phyloP scores from a whole-genome alignment of 2,329 filamentous ascomycete genomes.

The Berkeleyomyces rouxiae region DNA sequence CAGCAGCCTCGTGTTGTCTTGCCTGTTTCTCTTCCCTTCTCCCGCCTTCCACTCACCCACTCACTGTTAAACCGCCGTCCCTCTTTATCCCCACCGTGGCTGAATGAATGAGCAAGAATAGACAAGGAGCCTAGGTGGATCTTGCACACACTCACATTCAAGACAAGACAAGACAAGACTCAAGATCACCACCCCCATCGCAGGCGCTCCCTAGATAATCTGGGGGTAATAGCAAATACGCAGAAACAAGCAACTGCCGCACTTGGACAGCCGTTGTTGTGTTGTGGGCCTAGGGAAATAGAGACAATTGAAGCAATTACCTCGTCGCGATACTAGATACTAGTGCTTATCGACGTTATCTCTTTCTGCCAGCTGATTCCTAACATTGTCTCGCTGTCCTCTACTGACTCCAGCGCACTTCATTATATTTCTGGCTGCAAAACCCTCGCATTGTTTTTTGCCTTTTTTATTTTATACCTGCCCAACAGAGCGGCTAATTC shows the following conservation, averaged over 20 bases:
- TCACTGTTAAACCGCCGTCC: neutral
- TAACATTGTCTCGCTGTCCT: neutral
- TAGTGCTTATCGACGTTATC: neutral
- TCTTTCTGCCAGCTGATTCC: neutral
- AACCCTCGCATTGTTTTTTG: no score
- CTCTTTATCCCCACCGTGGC: neutral
- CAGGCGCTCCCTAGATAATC: neutral
- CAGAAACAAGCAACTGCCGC: neutral
- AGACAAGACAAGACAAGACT: no score
- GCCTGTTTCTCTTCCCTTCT: neutral
- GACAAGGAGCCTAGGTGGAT: no score
- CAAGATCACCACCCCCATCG: neutral
- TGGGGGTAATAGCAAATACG: neutral
- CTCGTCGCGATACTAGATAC: neutral
- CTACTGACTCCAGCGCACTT: neutral
- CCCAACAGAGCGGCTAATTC: neutral
- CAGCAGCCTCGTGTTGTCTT: neutral
- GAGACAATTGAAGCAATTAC: constrained; percentile 3
- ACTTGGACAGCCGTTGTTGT: neutral
- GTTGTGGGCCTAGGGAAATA: neutral
- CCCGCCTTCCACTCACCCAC: neutral
- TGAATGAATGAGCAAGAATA: neutral
- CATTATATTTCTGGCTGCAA: no score
- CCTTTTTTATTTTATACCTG: no score
- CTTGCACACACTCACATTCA: no score